Conservation (phyloP, 257 asterid species). For the Nicotiana otophora region DNA sequence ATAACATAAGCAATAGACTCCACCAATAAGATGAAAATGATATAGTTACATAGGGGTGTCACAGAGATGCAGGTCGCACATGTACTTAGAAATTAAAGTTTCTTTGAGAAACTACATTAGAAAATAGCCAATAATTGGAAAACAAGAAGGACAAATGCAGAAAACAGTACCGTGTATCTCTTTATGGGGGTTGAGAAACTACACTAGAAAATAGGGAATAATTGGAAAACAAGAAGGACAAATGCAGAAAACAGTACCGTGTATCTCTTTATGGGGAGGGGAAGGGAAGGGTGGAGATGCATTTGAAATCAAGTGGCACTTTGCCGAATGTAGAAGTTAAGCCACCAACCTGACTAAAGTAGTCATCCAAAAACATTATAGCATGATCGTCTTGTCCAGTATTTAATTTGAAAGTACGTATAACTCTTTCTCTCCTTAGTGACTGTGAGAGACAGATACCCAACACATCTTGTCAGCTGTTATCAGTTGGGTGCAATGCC, state of each 20-base stretch:
- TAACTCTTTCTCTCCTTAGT: slow-evolving; percentile 57
- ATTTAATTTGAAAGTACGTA: slow-evolving; percentile 77
- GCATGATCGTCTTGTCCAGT: slow-evolving; percentile 98
- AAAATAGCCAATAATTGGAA: background rate
- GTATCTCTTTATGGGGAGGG: background rate
- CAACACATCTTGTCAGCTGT: background rate
- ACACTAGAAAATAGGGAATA: background rate
- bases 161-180: background rate
- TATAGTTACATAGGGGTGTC: background rate
- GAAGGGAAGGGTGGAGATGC: background rate
- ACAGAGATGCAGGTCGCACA: background rate
- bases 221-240: background rate
- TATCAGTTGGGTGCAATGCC: background rate
- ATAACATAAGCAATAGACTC: background rate
- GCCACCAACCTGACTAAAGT: slow-evolving; percentile 64
- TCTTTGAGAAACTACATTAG: too few relatives aligned
- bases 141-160: background rate
- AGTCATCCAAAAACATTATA: slow-evolving; percentile 77
- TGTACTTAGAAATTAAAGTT: background rate
- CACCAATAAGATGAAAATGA: background rate
- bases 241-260: background rate
- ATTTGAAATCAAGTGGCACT: background rate
- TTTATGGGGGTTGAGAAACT: background rate
- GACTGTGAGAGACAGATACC: slow-evolving; percentile 36
- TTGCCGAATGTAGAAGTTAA: slow-evolving; percentile 1